Evolutionary conservation across 805 yeast genomes (phyloP), one percentile per base, ranked within the genome.

Genomic region (Lachancea sp.): DNA sequence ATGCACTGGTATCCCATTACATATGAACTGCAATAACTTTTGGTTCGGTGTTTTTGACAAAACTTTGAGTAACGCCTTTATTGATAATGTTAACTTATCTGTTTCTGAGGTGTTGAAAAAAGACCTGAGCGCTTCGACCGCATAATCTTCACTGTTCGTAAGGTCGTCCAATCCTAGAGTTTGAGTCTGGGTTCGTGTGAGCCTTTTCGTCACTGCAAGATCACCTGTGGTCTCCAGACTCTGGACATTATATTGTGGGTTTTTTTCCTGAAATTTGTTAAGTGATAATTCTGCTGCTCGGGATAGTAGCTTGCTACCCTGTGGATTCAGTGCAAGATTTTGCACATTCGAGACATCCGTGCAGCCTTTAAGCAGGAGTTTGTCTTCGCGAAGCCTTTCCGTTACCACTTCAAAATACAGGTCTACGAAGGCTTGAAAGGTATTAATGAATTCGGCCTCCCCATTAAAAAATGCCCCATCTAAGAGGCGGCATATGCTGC

Each of bases 1-100:
- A 55, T 78, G 95, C 28, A 79, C 92, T 0, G 87, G 97, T 8
- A 86, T 75, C 75, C 89, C 86, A 29, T 75, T 73, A 6, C 88
- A 78, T 43, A 85, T 72, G 46, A 77, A 66, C 46, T 79, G 80
- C 26, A 85, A 63, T 34, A 89, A 65, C 8, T 59, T 56, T 24
- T 54, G 58, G 26, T 62, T 61, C 4, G 63, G 63, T 15, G 51
- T 54, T 15, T 35, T 54, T 45, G 68, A 55, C 30, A 76, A 54
- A 49, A 69, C 74, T 12, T 65, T 58, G 8, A 77, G 64, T 16
- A 85, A 65, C 4, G 77, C 70, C 16, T 62, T 65, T 0, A 87
- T 74, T 13, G 83, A 70, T 17, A 70, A 60, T 29, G 73, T 68
- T 29, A 88, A 67, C 56, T 83, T 88, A 28, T 70, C 71, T 4